phyloP scores from a whole-genome alignment of 805 yeast species.

The Zygoascus ofunaensis region DNA sequence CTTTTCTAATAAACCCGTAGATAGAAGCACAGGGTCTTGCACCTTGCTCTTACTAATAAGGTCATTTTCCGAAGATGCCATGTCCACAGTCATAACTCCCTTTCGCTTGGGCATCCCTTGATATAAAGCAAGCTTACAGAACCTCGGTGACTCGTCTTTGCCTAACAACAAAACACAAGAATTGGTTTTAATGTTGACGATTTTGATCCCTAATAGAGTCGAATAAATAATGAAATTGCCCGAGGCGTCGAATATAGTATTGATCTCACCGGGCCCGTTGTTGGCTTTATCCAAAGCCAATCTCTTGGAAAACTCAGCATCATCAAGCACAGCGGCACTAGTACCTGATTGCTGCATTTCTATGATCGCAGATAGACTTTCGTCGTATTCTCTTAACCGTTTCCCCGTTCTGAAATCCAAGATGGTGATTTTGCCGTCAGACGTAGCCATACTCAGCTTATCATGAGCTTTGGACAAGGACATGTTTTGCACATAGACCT shows the following conservation, averaged over 20 bases:
- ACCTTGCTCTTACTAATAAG: slow-evolving; percentile 21
- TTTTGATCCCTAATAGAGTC: slow-evolving; percentile 26
- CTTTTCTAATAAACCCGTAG: slow-evolving; percentile 20
- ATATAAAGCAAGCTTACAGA: slow-evolving; percentile 23
- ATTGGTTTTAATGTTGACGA: slow-evolving; percentile 24
- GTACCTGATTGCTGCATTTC: slow-evolving; percentile 25
- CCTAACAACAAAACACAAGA: slow-evolving; percentile 23
- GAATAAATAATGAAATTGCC: slow-evolving; percentile 25
- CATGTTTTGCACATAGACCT: slow-evolving; percentile 21
- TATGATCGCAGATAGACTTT: slow-evolving; percentile 17
- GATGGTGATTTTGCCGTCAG: slow-evolving; percentile 27
- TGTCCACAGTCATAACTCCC: slow-evolving; percentile 23
- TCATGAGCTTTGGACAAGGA: slow-evolving; percentile 23
- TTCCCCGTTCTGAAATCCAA: slow-evolving; percentile 32
- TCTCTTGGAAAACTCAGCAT: slow-evolving; percentile 24
- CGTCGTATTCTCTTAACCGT: slow-evolving; percentile 25
- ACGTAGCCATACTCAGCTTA: slow-evolving; percentile 26
- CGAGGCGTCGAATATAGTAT: slow-evolving; percentile 26
- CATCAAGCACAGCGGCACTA: slow-evolving; percentile 15
- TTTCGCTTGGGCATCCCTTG: slow-evolving; percentile 25
- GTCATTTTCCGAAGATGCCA: slow-evolving; percentile 27
- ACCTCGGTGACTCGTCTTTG: slow-evolving; percentile 24
- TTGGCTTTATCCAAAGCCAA: slow-evolving; percentile 8
- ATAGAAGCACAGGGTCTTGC: slow-evolving; percentile 26
- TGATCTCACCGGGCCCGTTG: slow-evolving; percentile 3